Evolutionary conservation across 495 filamentous ascomycete species (phyloP), one percentile per base, ranked within the genome.

Genomic region (Neurospora discreta): DNA sequence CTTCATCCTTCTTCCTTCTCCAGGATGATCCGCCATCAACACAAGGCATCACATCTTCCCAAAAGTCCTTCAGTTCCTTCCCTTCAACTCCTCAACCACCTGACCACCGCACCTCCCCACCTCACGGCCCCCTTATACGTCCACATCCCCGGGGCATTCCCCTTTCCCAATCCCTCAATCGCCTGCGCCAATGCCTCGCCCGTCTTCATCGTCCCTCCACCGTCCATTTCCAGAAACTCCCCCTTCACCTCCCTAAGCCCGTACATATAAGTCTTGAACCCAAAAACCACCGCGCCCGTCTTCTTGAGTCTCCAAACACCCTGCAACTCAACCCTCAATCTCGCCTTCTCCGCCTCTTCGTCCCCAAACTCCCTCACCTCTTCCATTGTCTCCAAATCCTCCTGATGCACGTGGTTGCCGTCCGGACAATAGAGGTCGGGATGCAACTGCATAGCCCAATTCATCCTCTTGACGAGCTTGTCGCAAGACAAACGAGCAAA

Each of bases 221-320:
- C 78, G 38, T 89, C 86, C 77, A 88, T 84, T 0, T 88, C 89
- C 4, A 86, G 77, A 0, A 91, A 91, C 74, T 94, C 92, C 7
- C 83, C 87, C 79, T 89, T 92, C 72, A 97, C 85, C 20, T 90
- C 83, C 18, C 75, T 74, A 1, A 97, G 74, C 4, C 89, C 85
- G 77, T 93, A 94, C 43, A 89, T 77, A 80, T 94, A 95, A 11
- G 91, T 95, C 80, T 95, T 92, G 79, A 95, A 90, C 39, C 84
- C 87, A 78, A 96, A 95, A 1, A 95, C 82, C 10, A 95, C 74
- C 1, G 91, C 92, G 36, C 83, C 81, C 0, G 88, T 90, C 71
- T 80, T 75, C 0, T 92, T 91, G 36, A 95, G 79, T 7, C 93
- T 87, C 80, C 91, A 91, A 65, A 96, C 78, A 0, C 90, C 91